phyloP scores from a whole-genome alignment of 768 basidiomycete species.

The Leucocoprinus sp. region DNA sequence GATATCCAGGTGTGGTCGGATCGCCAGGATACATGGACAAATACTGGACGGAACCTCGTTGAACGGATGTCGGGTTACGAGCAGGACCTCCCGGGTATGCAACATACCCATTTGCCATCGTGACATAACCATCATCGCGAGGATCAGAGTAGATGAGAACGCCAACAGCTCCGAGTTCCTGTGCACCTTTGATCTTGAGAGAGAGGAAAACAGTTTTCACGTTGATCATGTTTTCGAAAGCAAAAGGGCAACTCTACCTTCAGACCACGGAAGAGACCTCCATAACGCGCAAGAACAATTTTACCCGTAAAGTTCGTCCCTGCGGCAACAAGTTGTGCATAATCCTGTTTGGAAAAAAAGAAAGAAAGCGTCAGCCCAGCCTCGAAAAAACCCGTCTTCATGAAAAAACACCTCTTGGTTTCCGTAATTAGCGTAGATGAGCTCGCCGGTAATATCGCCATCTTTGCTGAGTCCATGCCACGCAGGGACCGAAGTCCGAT shows the following conservation, averaged over 20 bases:
- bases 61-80: conserved; percentile 73
- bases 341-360: conserved; percentile 24
- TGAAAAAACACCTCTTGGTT: conserved; percentile 30
- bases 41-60: conserved; percentile 79
- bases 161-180: conserved; percentile 75
- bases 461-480: conserved; percentile 82
- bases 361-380: neutral
- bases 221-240: neutral
- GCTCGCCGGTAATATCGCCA: conserved; percentile 64
- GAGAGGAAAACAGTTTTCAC: conserved; percentile 11
- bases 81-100: conserved; percentile 85
- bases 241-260: conserved; percentile 40
- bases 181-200: conserved; percentile 80
- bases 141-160: conserved; percentile 81
- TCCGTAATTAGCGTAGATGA: conserved; percentile 79
- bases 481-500: conserved; percentile 59
- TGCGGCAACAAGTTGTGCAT: conserved; percentile 43
- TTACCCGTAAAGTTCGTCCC: conserved; percentile 73
- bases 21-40: conserved; percentile 63
- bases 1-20: conserved; percentile 82
- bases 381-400: neutral
- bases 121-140: conserved; percentile 77
- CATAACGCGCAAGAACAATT: conserved; percentile 75
- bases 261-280: conserved; percentile 71
- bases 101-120: conserved; percentile 64